Evolutionary conservation across 2,329 filamentous ascomycete species (phyloP).

Genomic region (Kalaharituber pfeilii): DNA sequence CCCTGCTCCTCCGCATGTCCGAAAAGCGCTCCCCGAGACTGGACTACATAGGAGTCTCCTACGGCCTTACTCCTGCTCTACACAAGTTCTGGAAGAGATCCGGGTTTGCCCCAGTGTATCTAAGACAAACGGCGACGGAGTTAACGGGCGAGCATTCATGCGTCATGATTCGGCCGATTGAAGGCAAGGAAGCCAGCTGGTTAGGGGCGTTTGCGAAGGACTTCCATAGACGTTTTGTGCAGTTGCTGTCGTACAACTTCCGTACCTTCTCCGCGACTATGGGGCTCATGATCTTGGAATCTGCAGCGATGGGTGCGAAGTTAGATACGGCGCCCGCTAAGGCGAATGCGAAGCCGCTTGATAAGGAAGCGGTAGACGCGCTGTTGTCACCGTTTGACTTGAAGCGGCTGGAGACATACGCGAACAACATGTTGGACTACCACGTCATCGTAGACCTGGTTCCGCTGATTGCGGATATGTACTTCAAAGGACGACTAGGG

Average conservation of each 20-base stretch:
- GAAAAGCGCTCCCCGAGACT: constrained; percentile 64
- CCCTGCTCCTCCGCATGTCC: constrained; percentile 72
- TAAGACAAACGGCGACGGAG: constrained; percentile 89
- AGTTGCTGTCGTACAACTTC: constrained; percentile 84
- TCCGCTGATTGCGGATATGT: constrained; percentile 62
- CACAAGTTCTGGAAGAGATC: constrained; percentile 96
- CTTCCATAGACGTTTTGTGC: constrained; percentile 86
- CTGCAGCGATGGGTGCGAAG: constrained; percentile 54
- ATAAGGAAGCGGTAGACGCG: constrained; percentile 56
- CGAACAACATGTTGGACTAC: constrained; percentile 94
- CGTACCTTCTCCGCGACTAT: constrained; percentile 58
- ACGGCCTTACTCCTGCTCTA: constrained; percentile 68
- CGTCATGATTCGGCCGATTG: constrained; percentile 80
- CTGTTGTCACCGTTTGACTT: constrained; percentile 80
- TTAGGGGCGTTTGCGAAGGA: constrained; percentile 79
- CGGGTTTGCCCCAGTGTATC: constrained; percentile 72
- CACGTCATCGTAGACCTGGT: constrained; percentile 91
- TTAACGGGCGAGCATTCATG: constrained; percentile 94
- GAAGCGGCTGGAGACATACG: constrained; percentile 86
- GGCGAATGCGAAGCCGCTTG: constrained; percentile 28
- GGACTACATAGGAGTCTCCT: constrained; percentile 91
- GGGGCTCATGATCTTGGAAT: constrained; percentile 75
- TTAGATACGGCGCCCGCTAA: constrained; percentile 33
- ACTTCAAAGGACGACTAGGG: constrained; percentile 59
- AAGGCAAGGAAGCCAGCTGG: constrained; percentile 59